Evolutionary conservation across 2,329 filamentous ascomycete genomes (phyloP), one percentile per base, ranked within the genome.

Genomic region (Acarospora socialis): DNA sequence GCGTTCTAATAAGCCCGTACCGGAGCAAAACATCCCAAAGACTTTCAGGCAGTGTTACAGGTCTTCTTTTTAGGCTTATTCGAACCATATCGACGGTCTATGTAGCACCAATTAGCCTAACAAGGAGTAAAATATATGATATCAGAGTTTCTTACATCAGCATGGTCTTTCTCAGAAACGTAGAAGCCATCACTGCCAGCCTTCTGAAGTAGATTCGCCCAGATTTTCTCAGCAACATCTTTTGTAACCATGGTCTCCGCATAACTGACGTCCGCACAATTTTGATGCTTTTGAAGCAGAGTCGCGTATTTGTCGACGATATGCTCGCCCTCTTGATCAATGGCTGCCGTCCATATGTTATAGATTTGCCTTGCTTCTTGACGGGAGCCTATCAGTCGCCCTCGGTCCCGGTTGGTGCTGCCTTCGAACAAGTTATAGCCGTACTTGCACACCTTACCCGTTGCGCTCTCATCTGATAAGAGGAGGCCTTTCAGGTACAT

Each of bases 211-310:
- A 44, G 34, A 30, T 39, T 21, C 13, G 35, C 12, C 41, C 43
- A 49, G 6, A 51, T 38, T 2, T 15, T 28, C 10, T 28, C 14
- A 13, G 44, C 37, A 7, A 31, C 37, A 8, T 13, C 10, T 9
- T 13, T 6, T 7, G 38, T 26, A 8, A 46, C 38, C 8, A 37
- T 16, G 8, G 32, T 13, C 7, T 28, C 13, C 9, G 40, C 35
- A 4, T 34, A n/a, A 13, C 28, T 27, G 5, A 45, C 34, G 32
- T 49, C 47, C 3, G 20, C 26, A 29, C 36, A 45, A 1, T 30
- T 28, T 15, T 37, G 22, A 15, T 34, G 14, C 8, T 46, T 38
- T n/a, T 37, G 25, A 8, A 47, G 35, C 28, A 50, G 40, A 7
- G 34, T 21, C n/a, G 42, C 21, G 26, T 46, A 48, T 10, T 30